These are phyloP conservation scores for Nemania diffusa DNA, from an alignment of 2,329 filamentous ascomycete species.

Conservation along the genomic window DNA sequence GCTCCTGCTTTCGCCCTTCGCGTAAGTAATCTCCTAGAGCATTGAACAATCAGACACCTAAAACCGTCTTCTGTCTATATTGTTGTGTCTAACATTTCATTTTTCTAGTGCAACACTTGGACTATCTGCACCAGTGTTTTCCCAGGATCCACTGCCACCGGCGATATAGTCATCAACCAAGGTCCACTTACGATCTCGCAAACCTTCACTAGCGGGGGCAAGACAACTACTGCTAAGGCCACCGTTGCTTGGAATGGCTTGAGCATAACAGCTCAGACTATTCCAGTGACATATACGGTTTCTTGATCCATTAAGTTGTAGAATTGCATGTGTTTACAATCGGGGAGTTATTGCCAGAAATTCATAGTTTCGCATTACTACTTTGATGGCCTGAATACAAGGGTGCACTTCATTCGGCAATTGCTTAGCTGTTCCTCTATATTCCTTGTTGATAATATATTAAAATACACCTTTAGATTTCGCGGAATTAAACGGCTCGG, in stretches of 20 bases:
- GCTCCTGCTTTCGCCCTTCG: constrained; percentile 20
- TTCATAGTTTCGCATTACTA: not conserved
- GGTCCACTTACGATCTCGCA: constrained; percentile 14
- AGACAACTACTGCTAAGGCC: not conserved
- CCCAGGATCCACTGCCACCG: not conserved
- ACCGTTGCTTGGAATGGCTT: constrained; percentile 2
- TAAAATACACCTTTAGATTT: too few species aligned
- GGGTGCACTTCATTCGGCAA: too few species aligned
- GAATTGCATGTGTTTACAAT: not conserved
- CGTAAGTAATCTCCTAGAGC: constrained; percentile 3
- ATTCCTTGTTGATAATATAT: too few species aligned
- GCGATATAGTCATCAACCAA: constrained; percentile 1
- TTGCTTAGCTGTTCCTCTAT: too few species aligned
- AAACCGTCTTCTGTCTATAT: not conserved
- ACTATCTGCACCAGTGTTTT: constrained; percentile 1
- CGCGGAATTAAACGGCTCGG: too few species aligned
- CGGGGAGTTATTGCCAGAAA: not conserved
- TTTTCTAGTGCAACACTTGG: constrained; percentile 15
- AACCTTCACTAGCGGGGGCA: constrained; percentile 14
- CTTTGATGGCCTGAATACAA: too few species aligned
- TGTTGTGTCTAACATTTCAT: not conserved
- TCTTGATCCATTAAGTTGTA: not conserved
- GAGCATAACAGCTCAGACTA: not conserved
- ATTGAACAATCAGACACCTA: not conserved
- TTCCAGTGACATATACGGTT: constrained; percentile 5